phyloP scores from a whole-genome alignment of 768 basidiomycete genomes.

The Agaricus bisporus region DNA sequence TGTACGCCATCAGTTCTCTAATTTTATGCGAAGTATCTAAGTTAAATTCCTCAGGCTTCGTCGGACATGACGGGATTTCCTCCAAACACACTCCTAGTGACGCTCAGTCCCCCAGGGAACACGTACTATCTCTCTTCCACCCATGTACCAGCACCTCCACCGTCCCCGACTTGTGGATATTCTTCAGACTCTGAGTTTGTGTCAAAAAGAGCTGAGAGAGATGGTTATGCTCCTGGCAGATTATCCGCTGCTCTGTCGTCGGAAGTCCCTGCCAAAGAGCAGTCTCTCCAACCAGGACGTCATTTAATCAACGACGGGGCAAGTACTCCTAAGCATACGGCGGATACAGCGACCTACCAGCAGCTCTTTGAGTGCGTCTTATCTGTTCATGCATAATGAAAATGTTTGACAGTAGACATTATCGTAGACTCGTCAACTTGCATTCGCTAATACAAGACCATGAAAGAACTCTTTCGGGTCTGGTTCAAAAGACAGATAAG shows the following conservation, averaged over 20 bases:
- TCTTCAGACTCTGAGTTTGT: conserved; percentile 68
- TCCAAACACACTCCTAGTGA: conserved; percentile 68
- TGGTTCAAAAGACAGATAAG: conserved; percentile 41
- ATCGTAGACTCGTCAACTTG: conserved; percentile 42
- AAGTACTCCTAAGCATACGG: conserved; percentile 7
- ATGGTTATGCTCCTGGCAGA: conserved; percentile 12
- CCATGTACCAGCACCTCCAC: conserved; percentile 27
- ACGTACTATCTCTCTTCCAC: conserved; percentile 51
- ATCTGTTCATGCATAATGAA: conserved; percentile 1
- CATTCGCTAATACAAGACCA: conserved; percentile 49
- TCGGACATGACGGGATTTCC: conserved; percentile 40
- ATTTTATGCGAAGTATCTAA: not conserved
- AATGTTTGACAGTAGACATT: not conserved
- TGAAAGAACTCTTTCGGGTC: conserved; percentile 39
- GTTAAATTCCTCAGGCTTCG: conserved; percentile 13
- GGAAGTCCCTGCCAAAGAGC: conserved; percentile 13
- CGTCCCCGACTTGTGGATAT: conserved; percentile 59
- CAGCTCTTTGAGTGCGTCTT: conserved; percentile 63
- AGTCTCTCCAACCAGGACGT: conserved; percentile 25
- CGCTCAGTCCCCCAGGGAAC: conserved; percentile 54
- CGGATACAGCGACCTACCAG: conserved; percentile 50
- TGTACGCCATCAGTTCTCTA: conserved; percentile 34
- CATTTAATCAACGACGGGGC: conserved; percentile 19
- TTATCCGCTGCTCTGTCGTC: conserved; percentile 1
- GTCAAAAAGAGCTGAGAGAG: conserved; percentile 34